These are phyloP conservation scores for Chaetomidium leptoderma DNA, from an alignment of 495 filamentous ascomycete species.

Conservation along the genomic window DNA sequence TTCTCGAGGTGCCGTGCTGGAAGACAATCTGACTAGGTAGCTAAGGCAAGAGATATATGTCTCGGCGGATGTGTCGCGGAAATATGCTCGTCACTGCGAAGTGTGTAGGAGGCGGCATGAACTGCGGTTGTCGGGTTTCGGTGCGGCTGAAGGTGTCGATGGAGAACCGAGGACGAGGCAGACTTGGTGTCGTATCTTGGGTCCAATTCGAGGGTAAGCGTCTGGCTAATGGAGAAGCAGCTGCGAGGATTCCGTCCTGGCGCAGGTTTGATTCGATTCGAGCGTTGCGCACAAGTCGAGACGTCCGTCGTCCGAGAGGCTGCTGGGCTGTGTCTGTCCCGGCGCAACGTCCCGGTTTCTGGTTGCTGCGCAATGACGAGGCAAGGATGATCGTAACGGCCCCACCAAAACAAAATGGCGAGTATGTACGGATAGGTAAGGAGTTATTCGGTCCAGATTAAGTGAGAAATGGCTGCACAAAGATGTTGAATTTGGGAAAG, in stretches of 20 bases:
- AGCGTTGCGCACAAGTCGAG: not conserved
- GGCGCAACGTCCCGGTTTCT: not conserved
- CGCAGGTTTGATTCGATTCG: not conserved
- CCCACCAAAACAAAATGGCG: slow-evolving; percentile 16
- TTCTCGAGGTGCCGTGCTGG: not conserved
- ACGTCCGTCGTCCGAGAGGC: not conserved
- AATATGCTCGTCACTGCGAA: not conserved
- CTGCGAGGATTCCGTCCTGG: no score
- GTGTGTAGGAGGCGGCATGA: slow-evolving; percentile 11
- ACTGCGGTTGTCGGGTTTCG: not conserved
- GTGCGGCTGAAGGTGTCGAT: slow-evolving; percentile 4
- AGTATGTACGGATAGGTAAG: no score
- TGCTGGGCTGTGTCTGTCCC: not conserved
- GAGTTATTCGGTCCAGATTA: no score
- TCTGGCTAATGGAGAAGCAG: no score
- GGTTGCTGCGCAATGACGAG: slow-evolving; percentile 18
- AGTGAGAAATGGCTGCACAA: not conserved
- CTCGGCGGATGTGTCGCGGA: not conserved
- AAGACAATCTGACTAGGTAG: not conserved
- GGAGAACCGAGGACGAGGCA: not conserved
- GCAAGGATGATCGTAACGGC: not conserved
- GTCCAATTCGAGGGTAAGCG: not conserved
- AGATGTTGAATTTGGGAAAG: not conserved
- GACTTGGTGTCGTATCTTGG: not conserved
- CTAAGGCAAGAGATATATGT: not conserved